Evolutionary conservation across 1,139 yeast species (phyloP).

Genomic region (Scheffersomyces parashehatae): DNA sequence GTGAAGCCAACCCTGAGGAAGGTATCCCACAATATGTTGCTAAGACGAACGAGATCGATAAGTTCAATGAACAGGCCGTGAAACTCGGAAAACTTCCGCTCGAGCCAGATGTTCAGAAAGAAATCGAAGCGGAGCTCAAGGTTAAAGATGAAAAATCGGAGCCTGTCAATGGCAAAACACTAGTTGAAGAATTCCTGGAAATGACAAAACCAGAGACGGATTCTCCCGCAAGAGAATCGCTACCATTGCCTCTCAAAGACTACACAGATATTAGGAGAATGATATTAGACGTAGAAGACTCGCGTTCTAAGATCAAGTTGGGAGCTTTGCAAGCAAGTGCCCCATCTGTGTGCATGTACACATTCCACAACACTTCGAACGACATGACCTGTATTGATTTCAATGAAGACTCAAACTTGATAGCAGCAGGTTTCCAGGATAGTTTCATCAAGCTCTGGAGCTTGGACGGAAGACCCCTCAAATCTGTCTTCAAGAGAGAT

Average conservation of each 20-base stretch:
- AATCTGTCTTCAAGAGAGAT: slow-evolving; percentile 65
- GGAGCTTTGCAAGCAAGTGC: slow-evolving; percentile 69
- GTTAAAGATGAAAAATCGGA: slow-evolving; percentile 63
- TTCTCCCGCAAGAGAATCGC: slow-evolving; percentile 69
- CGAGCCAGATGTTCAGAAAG: slow-evolving; percentile 82
- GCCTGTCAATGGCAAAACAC: slow-evolving; percentile 39
- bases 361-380: slow-evolving; percentile 92
- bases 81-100: slow-evolving; percentile 81
- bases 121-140: slow-evolving; percentile 79
- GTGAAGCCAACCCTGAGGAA: slow-evolving; percentile 56
- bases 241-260: slow-evolving; percentile 86
- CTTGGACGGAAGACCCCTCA: slow-evolving; percentile 82
- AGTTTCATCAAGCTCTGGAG: slow-evolving; percentile 90
- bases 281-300: slow-evolving; percentile 76
- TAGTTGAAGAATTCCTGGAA: slow-evolving; percentile 51
- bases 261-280: slow-evolving; percentile 77
- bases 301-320: slow-evolving; percentile 70
- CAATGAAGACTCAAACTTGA: slow-evolving; percentile 81
- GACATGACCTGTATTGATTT: slow-evolving; percentile 83
- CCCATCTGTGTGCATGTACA: slow-evolving; percentile 97
- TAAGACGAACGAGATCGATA: slow-evolving; percentile 48
- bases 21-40: slow-evolving; percentile 64
- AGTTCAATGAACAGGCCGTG: slow-evolving; percentile 71
- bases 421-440: slow-evolving; percentile 95
- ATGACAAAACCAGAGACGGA: slow-evolving; percentile 53